A percentile compares a stretch with the other conserved stretches of the same genome.
These are phyloP conservation scores for Sanghuangporus weigelae DNA, from an alignment of 1,284 basidiomycete species.

Conservation along the genomic window DNA sequence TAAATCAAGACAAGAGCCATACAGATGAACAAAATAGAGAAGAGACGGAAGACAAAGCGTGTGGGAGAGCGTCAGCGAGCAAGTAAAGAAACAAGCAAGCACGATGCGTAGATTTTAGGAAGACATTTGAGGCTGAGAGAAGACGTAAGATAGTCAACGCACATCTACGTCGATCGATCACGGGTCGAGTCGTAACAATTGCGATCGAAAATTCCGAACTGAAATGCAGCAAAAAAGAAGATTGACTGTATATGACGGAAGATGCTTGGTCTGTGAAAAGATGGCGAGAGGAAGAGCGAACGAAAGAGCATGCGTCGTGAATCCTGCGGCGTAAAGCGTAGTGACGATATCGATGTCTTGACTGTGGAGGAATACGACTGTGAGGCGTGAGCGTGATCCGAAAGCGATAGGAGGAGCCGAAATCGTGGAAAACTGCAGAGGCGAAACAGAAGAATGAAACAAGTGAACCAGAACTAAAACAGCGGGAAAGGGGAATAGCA, in stretches of 20 bases:
- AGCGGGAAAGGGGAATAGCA: background rate
- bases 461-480: background rate
- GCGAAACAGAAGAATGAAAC: background rate
- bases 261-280: background rate
- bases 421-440: background rate
- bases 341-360: background rate
- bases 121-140: background rate
- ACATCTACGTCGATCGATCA: background rate
- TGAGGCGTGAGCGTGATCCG: background rate
- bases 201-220: background rate
- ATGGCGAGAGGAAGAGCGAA: slow-evolving; percentile 11
- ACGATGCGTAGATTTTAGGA: background rate
- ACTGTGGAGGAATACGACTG: background rate
- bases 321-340: background rate
- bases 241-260: slow-evolving; percentile 11
- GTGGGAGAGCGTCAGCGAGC: background rate
- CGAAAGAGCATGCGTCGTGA: slow-evolving; percentile 24
- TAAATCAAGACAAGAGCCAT: slow-evolving; percentile 10
- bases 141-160: background rate
- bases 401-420: background rate
- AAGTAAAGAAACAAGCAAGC: background rate
- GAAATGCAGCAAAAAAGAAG: background rate
- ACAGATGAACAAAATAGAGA: background rate
- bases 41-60: background rate
- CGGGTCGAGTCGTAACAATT: background rate